Conservation (phyloP, 768 basidiomycete genomes). For the Boletellus sp. region DNA sequence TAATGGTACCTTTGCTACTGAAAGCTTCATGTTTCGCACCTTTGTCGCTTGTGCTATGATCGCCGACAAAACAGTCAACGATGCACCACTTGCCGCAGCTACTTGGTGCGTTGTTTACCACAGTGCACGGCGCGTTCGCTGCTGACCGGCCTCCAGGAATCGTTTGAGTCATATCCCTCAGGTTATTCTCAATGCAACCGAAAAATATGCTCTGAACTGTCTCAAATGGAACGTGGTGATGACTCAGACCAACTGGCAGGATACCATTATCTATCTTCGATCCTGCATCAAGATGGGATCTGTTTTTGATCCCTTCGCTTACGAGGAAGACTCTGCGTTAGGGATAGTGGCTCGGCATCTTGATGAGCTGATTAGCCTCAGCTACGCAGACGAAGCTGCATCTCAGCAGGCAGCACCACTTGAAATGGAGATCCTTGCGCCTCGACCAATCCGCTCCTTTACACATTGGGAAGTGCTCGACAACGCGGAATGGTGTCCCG, state of each 20-base stretch:
- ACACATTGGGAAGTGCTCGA: slow-evolving; percentile 11
- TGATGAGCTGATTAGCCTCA: slow-evolving; percentile 17
- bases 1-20: slow-evolving; percentile 24
- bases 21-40: slow-evolving; percentile 35
- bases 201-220: slow-evolving; percentile 16
- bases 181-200: slow-evolving; percentile 22
- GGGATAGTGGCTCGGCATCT: slow-evolving; percentile 16
- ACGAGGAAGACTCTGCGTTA: slow-evolving; percentile 12
- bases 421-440: slow-evolving; percentile 9
- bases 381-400: background rate
- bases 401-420: background rate
- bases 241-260: slow-evolving; percentile 21
- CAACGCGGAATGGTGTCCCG: slow-evolving; percentile 27
- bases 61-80: slow-evolving; percentile 34
- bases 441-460: slow-evolving; percentile 11
- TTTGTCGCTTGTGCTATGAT: slow-evolving; percentile 36
- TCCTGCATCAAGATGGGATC: slow-evolving; percentile 26
- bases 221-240: slow-evolving; percentile 24
- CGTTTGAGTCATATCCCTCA: slow-evolving; percentile 20
- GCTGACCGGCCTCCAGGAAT: slow-evolving; percentile 19
- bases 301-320: slow-evolving; percentile 23
- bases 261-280: slow-evolving; percentile 19
- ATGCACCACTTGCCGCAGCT: slow-evolving; percentile 27
- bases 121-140: background rate
- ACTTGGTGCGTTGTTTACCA: slow-evolving; percentile 23